Evolutionary conservation across 345 rosid species (phyloP), one percentile per base, ranked within the genome.

Genomic region (Aquilaria malaccensis): DNA sequence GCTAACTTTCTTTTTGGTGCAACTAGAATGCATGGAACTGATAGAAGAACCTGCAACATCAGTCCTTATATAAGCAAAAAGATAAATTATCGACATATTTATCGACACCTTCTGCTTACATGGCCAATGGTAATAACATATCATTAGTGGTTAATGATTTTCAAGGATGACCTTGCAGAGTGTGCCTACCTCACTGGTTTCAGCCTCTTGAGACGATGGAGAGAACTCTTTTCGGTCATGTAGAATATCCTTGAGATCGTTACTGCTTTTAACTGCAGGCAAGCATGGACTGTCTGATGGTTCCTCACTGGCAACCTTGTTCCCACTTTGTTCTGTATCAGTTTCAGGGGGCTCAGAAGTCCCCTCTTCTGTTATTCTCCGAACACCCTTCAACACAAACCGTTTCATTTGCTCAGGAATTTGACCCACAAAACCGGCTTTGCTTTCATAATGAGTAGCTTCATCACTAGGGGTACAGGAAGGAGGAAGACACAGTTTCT

Each of bases 321-420:
- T 77, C 70, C 61, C 79, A 56, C 74, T 72, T 64, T 76, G 59
- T 72, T 82, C 95, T 62, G 56, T 61, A 63, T 83, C 88, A 70
- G 62, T 77, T 68, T 87, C 96, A 73, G 64, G 63, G 59, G 76
- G 75, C 69, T 93, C 98, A 63, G 85, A 67, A 72, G 73, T 78
- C 70, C 78, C 83, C 70, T 92, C 98, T 59, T 93, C 98, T 33
- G 93, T 85, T 80, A 93, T 85, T 69, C 71, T 82, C 30, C 76
- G 86, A 50, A 87, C 81, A 61, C 97, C 96, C 78, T 93, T 87
- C 56, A 93, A 81, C 59, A 93, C 72, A 79, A 87, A 87, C 65
- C 53, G 86, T 88, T 87, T 93, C 98, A 93, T 93, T 83, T 89
- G 96, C 73, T 85, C 97, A 63, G 98, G 98, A 74, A 89, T 76